Evolutionary conservation across 169 alveolate genomes (phyloP).

Genomic region (Babesia divergens): DNA sequence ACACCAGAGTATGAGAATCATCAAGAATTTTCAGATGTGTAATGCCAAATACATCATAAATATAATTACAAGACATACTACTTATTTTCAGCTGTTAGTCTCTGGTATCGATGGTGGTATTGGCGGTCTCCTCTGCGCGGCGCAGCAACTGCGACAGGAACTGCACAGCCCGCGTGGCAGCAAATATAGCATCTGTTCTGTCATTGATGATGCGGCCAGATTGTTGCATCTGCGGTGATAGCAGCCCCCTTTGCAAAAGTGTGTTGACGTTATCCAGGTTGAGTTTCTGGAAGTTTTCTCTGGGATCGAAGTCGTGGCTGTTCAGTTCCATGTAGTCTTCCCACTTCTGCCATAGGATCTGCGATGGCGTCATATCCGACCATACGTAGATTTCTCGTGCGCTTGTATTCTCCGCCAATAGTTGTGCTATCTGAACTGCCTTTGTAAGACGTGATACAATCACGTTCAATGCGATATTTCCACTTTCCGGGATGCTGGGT

Average conservation of each 20-base stretch:
- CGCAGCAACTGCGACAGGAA: conserved; percentile 42
- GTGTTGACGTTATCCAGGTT: not conserved
- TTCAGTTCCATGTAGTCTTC: conserved; percentile 5
- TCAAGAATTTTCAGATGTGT: no score
- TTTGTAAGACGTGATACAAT: conserved; percentile 8
- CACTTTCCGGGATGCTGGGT: not conserved
- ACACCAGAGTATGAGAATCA: no score
- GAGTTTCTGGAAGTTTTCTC: conserved; percentile 1
- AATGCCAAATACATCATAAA: no score
- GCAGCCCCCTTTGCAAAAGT: not conserved
- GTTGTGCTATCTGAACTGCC: conserved; percentile 49
- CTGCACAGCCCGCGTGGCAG: conserved; percentile 54
- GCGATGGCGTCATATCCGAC: conserved; percentile 51
- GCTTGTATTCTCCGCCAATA: conserved; percentile 13
- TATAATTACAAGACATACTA: no score
- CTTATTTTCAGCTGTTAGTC: not conserved
- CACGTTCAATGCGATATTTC: conserved; percentile 4
- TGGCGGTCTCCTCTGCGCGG: conserved; percentile 31
- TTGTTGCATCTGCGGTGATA: not conserved
- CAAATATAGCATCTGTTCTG: conserved; percentile 28
- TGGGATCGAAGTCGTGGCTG: conserved; percentile 9
- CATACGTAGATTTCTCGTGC: conserved; percentile 25
- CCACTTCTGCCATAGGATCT: conserved; percentile 43
- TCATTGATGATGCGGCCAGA: not conserved
- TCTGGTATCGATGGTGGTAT: not conserved